Conservation (phyloP, 2,329 filamentous ascomycete genomes). For the Pseudopyrenochaeta lycopersici region DNA sequence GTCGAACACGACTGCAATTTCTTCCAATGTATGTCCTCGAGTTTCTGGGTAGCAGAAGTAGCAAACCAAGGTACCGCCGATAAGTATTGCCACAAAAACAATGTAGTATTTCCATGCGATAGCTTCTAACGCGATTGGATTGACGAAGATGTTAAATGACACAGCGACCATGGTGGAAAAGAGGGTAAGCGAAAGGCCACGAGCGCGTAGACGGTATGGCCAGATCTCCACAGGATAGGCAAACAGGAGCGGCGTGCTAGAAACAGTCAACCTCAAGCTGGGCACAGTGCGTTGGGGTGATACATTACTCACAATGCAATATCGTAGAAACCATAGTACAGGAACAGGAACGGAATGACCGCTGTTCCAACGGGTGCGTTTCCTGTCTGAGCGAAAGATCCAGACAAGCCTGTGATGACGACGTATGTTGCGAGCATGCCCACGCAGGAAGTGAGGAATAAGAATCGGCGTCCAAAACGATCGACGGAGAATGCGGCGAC, state of each 20-base stretch:
- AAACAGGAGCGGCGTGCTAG: slow-evolving; percentile 32
- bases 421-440: slow-evolving; percentile 41
- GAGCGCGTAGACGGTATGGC: slow-evolving; percentile 34
- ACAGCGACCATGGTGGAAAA: neutral
- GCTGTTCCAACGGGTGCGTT: neutral
- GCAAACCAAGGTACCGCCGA: neutral
- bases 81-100: slow-evolving; percentile 29
- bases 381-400: slow-evolving; percentile 25
- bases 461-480: slow-evolving; percentile 52
- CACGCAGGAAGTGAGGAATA: slow-evolving; percentile 51
- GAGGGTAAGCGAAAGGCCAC: slow-evolving; percentile 50
- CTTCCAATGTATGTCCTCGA: slow-evolving; percentile 9
- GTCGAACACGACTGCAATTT: slow-evolving; percentile 15
- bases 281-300: neutral
- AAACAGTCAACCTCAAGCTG: slow-evolving; percentile 4
- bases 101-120: slow-evolving; percentile 26
- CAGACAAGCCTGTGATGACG: slow-evolving; percentile 47
- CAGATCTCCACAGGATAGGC: slow-evolving; percentile 44
- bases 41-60: slow-evolving; percentile 19
- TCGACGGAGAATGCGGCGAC: slow-evolving; percentile 52
- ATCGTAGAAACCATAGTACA: slow-evolving; percentile 20
- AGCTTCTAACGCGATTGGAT: slow-evolving; percentile 21
- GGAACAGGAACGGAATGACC: slow-evolving; percentile 17
- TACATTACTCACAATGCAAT: slow-evolving; percentile 40
- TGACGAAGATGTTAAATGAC: slow-evolving; percentile 15